Evolutionary conservation across 139 green algal species (phyloP).

Genomic region (Diplosphaera chodatii): DNA sequence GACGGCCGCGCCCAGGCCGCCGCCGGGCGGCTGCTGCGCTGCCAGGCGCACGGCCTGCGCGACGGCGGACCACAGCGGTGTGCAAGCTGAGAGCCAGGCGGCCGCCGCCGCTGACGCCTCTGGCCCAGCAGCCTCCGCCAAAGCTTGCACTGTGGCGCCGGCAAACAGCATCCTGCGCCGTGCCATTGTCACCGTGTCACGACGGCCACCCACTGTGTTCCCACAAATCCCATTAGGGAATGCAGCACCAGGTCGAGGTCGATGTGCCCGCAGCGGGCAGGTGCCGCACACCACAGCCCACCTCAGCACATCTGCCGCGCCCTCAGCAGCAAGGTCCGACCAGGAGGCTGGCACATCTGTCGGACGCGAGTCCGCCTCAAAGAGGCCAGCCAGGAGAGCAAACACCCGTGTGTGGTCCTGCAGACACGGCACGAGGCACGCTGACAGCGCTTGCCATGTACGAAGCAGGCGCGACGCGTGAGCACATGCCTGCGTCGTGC

Average conservation of each 20-base stretch:
- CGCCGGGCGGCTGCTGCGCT: background rate
- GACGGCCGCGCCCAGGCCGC: background rate
- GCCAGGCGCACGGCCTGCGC: no score
- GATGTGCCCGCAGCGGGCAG: no score
- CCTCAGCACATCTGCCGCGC: background rate
- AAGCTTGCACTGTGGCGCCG: background rate
- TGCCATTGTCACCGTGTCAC: no score
- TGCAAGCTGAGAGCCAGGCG: background rate
- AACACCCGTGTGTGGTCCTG: background rate
- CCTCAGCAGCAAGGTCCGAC: background rate
- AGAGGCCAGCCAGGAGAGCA: background rate
- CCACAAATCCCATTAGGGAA: no score
- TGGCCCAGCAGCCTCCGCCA: background rate
- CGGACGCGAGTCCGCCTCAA: background rate
- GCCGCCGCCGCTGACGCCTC: background rate
- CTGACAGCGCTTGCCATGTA: no score
- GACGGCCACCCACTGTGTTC: no score
- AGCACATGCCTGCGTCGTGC: no score
- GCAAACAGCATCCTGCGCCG: constrained; percentile 1
- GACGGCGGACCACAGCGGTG: background rate
- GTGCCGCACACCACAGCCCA: no score
- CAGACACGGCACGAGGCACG: no score
- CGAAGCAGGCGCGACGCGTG: no score
- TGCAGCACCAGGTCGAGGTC: no score
- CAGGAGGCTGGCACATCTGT: background rate